phyloP scores from a whole-genome alignment of 2,329 filamentous ascomycete species.

The Colletotrichum noveboracense region DNA sequence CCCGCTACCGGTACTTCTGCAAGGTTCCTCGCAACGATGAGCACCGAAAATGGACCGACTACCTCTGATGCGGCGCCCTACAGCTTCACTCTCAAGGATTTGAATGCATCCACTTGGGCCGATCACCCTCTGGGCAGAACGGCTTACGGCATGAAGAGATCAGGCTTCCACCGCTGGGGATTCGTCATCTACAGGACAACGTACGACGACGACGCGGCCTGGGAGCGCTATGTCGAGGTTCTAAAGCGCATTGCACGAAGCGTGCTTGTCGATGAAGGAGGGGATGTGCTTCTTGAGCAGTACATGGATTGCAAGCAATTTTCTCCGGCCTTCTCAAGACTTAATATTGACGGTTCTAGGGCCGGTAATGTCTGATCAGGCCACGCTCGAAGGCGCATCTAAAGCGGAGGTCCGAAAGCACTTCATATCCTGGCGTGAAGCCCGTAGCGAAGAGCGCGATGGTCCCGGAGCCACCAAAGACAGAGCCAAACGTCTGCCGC shows the following conservation, averaged over 20 bases:
- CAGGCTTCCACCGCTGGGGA: slow-evolving; percentile 16
- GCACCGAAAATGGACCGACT: too few relatives aligned
- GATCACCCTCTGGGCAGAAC: too few relatives aligned
- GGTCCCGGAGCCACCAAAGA: not conserved
- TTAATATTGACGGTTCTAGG: too few relatives aligned
- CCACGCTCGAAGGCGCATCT: slow-evolving; percentile 2
- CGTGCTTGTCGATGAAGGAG: too few relatives aligned
- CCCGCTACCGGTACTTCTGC: too few relatives aligned
- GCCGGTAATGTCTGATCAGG: not conserved
- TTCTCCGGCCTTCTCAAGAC: too few relatives aligned
- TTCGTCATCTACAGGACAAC: slow-evolving; percentile 22
- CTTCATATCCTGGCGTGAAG: not conserved
- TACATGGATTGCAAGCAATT: not conserved
- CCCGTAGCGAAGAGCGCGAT: not conserved
- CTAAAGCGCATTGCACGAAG: too few relatives aligned
- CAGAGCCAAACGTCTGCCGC: not conserved
- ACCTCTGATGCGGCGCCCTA: not conserved
- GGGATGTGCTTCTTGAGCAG: not conserved
- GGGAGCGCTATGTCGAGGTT: not conserved
- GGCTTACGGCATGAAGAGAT: not conserved
- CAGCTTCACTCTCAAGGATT: not conserved
- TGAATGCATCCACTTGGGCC: too few relatives aligned
- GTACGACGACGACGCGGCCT: slow-evolving; percentile 16
- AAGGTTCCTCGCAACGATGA: too few relatives aligned
- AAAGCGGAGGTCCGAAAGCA: not conserved